Percentiles rank a stretch among this genome's conserved stretches.
These are phyloP conservation scores for Citrus maxima DNA, from an alignment of 345 rosid species.

Conservation along the genomic window DNA sequence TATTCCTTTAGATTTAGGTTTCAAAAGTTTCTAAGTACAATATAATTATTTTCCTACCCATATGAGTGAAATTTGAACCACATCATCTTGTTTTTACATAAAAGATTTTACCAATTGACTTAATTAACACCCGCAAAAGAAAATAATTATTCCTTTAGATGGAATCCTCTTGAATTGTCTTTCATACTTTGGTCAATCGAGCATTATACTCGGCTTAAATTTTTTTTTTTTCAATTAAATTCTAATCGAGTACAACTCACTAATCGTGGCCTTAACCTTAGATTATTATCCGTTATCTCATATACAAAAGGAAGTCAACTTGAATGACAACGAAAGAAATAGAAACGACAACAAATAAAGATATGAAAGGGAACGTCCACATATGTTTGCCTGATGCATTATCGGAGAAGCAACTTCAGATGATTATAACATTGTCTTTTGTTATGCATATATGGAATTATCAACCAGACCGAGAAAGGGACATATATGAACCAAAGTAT, in stretches of 20 bases:
- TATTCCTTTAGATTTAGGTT: no score
- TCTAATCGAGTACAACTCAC: not conserved
- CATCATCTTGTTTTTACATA: no score
- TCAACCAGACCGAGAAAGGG: not conserved
- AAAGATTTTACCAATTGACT: no score
- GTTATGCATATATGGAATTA: not conserved
- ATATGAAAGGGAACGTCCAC: not conserved
- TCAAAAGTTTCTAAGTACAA: no score
- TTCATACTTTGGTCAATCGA: not conserved
- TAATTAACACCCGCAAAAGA: no score
- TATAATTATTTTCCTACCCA: no score
- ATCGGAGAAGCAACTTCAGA: not conserved
- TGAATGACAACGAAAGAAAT: not conserved
- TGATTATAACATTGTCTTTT: not conserved
- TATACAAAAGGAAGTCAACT: slow-evolving; percentile 4
- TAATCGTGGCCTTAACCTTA: not conserved
- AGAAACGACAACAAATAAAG: not conserved
- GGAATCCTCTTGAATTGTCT: not conserved
- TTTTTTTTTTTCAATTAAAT: not conserved
- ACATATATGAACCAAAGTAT: not conserved
- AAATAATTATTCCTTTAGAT: not conserved
- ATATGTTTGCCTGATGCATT: not conserved
- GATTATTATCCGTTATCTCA: not conserved
- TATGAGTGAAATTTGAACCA: no score
- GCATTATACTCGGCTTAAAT: not conserved